Evolutionary conservation across 257 asterid genomes (phyloP), one percentile per base, ranked within the genome.

Genomic region (Forsythia suspensa): DNA sequence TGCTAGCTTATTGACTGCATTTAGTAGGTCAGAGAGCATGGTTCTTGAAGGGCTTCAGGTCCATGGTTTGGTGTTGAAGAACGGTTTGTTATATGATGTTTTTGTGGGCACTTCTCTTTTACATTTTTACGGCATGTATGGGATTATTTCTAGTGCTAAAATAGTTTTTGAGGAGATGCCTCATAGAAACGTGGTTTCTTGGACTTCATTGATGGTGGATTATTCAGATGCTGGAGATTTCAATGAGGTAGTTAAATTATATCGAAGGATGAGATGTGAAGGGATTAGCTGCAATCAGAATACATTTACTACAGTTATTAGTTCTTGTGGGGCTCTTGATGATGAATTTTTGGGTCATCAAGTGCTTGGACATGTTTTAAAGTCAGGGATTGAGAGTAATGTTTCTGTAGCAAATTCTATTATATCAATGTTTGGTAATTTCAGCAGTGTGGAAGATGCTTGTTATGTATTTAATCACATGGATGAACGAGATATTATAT

Each of bases 131-230:
- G 94, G 98, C 44, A 91, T 85, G 24, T 89, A 80, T 84, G 92
- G 96, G 20, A 78, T 81, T 61, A 71, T 86, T 81, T 83, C 82
- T 74, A 86, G 79, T 79, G 94, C 96, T 73, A 79, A 68, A 79
- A 80, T 59, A 16, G 80, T 90, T 68, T 92, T 94, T 72, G 92
- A 87, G 69, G 94, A 90, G 81, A 87, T 92, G 92, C 95, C 96
- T 4, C 90, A 84, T 66, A 90, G 85, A 79, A 94, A 94, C 86
- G 98, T 94, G 48, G 98, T 94, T 70, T 87, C 98, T 79, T 94
- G 98, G 97, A 94, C 98, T 69, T 92, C 98, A 4, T 82, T 91
- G 82, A 94, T 92, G 98, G 97, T 92, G 79, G 87, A 89, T 63
- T 87, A 66, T 68, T 86, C 93, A 0, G 88, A 88, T 82, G 79